Evolutionary conservation across 331 rosid genomes (phyloP), one percentile per base, ranked within the genome.

Genomic region (Quercus phellos): DNA sequence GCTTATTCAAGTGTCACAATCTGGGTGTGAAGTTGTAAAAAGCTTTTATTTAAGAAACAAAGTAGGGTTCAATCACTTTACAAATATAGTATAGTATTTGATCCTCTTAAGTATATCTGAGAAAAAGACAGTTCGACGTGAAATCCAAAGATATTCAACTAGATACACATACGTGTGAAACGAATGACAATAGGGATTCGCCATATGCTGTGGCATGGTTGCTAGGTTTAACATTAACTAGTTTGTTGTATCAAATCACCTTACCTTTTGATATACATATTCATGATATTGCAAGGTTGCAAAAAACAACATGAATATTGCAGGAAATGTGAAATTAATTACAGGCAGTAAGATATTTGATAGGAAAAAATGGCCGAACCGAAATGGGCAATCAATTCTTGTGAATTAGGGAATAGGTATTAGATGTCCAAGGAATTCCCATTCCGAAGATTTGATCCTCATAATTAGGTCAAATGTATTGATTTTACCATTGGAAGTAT

Each of bases 1-100:
- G 46, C 77, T 60, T 55, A 43, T 7, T 61, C 53, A 73, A 51
- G 73, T 66, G 50, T 73, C 70, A 58, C 46, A 58, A 66, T 53
- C 34, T 53, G 54, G 55, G 42, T 5, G 32, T 16, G 56, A 68
- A 74, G 63, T n/a, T 32, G 27, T 66, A 19, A 66, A 34, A 34
- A 5, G 27, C 12, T 32, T 35, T 66, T 18, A 18, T n/a, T 12
- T 18, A 14, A 66, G 11, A 66, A 66, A 26, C 51, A 32, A 66
- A 9, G 51, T 18, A n/a, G n/a, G 51, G 51, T 22, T 66, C 51
- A 13, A 34, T 34, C 50, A 32, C 51, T 66, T 63, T 51, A 77
- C 11, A 72, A 54, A 32, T 26, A 46, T 12, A 32, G 54, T 3
- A 29, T 51, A 55, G 55, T 5, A 17, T n/a, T 29, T 64, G 34